phyloP scores from a whole-genome alignment of 208 protist species.

The Trypanosoma rangeli region DNA sequence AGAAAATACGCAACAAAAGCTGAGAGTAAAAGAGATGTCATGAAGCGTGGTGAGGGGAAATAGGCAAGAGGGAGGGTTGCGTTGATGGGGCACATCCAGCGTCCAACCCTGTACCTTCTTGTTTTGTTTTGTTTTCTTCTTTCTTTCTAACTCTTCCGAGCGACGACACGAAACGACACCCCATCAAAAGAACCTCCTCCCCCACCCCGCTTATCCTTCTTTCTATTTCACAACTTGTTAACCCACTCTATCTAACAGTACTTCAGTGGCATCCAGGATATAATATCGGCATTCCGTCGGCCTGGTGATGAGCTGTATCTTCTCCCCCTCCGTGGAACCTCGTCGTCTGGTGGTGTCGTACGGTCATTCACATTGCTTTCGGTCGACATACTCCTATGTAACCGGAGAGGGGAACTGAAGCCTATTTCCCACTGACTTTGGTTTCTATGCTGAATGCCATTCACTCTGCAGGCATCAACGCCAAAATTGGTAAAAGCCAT shows the following conservation, averaged over 20 bases:
- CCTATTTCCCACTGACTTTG: slow-evolving; percentile 45
- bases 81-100: no score
- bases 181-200: neutral
- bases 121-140: neutral
- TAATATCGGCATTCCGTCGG: slow-evolving; percentile 61
- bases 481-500: slow-evolving; percentile 47
- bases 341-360: neutral
- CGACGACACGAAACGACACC: neutral
- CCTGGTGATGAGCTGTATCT: slow-evolving; percentile 28
- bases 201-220: neutral
- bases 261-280: slow-evolving; percentile 48
- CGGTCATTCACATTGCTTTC: neutral
- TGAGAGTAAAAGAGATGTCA: neutral
- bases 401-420: neutral
- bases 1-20: neutral
- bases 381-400: neutral
- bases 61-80: no score
- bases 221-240: neutral
- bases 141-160: neutral
- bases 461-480: slow-evolving; percentile 21
- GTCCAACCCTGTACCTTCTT: no score
- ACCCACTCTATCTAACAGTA: slow-evolving; percentile 4
- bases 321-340: slow-evolving; percentile 35
- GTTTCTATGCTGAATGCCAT: slow-evolving; percentile 33
- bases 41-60: no score